Conservation (phyloP, 805 yeast genomes). For the Pichia ethanolica region DNA sequence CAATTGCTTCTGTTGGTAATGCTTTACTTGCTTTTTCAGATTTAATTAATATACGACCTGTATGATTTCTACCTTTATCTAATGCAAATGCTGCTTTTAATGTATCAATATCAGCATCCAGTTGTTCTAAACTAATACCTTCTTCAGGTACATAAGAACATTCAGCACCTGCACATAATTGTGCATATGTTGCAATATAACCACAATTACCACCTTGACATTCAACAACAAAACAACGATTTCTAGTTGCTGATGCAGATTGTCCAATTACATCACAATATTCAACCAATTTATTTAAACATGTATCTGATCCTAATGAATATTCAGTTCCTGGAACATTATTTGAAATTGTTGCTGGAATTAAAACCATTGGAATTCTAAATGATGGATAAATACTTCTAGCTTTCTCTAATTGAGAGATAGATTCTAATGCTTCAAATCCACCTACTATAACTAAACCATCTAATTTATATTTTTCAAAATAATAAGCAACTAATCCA, state of each 20-base stretch:
- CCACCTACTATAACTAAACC: constrained; percentile 77
- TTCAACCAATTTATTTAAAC: constrained; percentile 60
- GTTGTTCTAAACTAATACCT: constrained; percentile 48
- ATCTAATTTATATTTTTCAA: constrained; percentile 59
- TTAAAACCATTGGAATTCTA: constrained; percentile 67
- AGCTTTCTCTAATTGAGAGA: constrained; percentile 57
- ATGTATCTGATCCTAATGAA: constrained; percentile 69
- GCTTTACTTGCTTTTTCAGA: constrained; percentile 63
- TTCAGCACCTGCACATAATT: constrained; percentile 63
- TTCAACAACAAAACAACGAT: constrained; percentile 74
- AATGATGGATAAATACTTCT: constrained; percentile 60
- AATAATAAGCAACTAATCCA: constrained; percentile 65
- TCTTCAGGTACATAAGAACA: constrained; percentile 75
- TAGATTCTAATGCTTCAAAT: constrained; percentile 69
- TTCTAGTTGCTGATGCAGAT: constrained; percentile 70
- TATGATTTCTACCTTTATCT: constrained; percentile 56
- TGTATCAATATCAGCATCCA: constrained; percentile 58
- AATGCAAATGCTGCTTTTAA: constrained; percentile 52
- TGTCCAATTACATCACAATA: constrained; percentile 78
- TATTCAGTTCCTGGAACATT: constrained; percentile 81
- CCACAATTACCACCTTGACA: constrained; percentile 86
- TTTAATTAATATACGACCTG: constrained; percentile 63
- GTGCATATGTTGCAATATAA: constrained; percentile 62
- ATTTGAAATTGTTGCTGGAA: constrained; percentile 76
- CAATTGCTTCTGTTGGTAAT: constrained; percentile 58